Evolutionary conservation across 495 filamentous ascomycete genomes (phyloP), one percentile per base, ranked within the genome.

Genomic region (Penicillium salamii): DNA sequence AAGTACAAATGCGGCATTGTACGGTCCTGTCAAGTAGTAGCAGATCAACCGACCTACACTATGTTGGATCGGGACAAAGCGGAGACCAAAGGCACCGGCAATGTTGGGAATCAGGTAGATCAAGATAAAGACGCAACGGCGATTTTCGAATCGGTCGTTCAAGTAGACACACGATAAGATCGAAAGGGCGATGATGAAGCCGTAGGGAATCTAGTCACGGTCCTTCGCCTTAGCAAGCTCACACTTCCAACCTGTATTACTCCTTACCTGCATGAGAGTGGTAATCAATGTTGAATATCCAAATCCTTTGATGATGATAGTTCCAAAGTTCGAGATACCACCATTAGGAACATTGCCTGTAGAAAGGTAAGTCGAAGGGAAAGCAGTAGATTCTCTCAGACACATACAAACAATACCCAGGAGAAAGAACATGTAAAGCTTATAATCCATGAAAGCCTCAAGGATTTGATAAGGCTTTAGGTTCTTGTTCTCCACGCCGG

Each of bases 181-280:
- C 15, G 78, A 80, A n/a, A 81, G 53, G 0, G 76, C 76, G 35
- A 83, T 80, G 21, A 86, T 39, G 19, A 75, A 57, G 0, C 82
- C 81, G 35, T 83, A 81, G 0, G 83, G 83, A 6, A 87, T 77
- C 64, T 83, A n/a, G n/a, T n/a, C n/a, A n/a, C n/a, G n/a, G n/a
- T n/a, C n/a, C n/a, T n/a, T n/a, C n/a, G n/a, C n/a, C n/a, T n/a
- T n/a, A n/a, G n/a, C n/a, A n/a, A n/a, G n/a, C n/a, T n/a, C n/a
- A n/a, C n/a, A n/a, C n/a, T n/a, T n/a, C n/a, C n/a, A n/a, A n/a
- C n/a, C n/a, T n/a, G n/a, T n/a, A n/a, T n/a, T n/a, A n/a, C n/a
- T n/a, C n/a, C 54, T 17, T 51, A 72, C 66, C 57, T 76, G 73
- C 67, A 78, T 71, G 0, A 77, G 57, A 3, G 67, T 77, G 7